Evolutionary conservation across 2,329 filamentous ascomycete species (phyloP).

Genomic region (Bretziella fagacearum): DNA sequence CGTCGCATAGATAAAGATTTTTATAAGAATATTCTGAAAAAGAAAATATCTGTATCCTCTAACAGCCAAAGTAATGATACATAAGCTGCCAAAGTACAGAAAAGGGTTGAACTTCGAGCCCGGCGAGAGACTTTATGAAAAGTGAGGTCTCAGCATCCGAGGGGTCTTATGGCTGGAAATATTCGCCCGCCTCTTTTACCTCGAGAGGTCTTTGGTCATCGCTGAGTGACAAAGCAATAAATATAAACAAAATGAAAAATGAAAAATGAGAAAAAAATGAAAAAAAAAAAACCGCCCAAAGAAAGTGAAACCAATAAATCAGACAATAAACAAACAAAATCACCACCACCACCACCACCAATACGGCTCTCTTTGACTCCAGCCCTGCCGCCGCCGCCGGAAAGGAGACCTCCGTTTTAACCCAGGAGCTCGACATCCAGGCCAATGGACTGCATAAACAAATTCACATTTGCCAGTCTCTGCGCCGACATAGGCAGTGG

Average conservation of each 20-base stretch:
- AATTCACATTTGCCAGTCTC: conserved; percentile 78
- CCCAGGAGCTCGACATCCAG: conserved; percentile 67
- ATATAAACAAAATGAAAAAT: conserved; percentile 2
- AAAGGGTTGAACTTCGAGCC: conserved; percentile 2
- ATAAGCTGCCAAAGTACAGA: background rate
- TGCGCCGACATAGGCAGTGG: conserved; percentile 71
- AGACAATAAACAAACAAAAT: conserved; percentile 1
- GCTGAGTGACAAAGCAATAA: conserved; percentile 2
- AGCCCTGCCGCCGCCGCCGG: background rate
- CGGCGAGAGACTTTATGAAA: conserved; percentile 12
- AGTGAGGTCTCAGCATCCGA: conserved; percentile 10
- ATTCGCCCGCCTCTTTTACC: background rate
- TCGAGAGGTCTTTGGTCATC: background rate
- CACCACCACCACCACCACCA: background rate
- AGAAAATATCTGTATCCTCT: background rate
- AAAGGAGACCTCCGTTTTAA: too few relatives aligned
- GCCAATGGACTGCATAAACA: conserved; percentile 98
- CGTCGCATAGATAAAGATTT: too few relatives aligned
- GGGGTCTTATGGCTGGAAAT: conserved; percentile 15
- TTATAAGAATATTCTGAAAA: too few relatives aligned
- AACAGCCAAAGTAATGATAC: background rate
- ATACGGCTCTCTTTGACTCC: too few relatives aligned
- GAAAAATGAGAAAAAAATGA: conserved; percentile 7
- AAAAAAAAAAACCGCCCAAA: background rate
- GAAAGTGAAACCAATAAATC: background rate